Evolutionary conservation across 2,329 filamentous ascomycete species (phyloP).

Genomic region (Trichoderma atroviride): DNA sequence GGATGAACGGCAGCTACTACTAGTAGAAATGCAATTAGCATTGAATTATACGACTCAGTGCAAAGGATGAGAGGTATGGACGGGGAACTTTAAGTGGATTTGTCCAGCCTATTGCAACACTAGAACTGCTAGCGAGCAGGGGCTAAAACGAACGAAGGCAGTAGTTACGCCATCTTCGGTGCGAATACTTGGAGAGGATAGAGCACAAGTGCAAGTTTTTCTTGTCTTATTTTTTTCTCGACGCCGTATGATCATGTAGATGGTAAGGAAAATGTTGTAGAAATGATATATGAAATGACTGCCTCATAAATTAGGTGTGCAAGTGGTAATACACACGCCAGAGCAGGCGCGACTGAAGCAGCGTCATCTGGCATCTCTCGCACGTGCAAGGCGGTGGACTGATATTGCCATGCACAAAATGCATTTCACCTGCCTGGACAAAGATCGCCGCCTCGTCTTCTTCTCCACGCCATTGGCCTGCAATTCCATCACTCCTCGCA

Average conservation of each 20-base stretch:
- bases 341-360: background rate
- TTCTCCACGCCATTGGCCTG: slow-evolving; percentile 6
- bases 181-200: background rate
- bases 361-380: background rate
- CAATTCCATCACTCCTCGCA: slow-evolving; percentile 15
- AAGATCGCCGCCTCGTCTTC: background rate
- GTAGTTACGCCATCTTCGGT: background rate
- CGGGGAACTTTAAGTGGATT: background rate
- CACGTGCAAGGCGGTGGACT: slow-evolving; percentile 22
- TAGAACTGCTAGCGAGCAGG: slow-evolving; percentile 12
- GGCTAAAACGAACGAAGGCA: slow-evolving; percentile 7
- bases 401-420: background rate
- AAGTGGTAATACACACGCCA: background rate
- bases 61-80: background rate
- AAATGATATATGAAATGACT: background rate
- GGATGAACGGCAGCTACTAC: background rate
- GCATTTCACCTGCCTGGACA: background rate
- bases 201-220: background rate
- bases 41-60: slow-evolving; percentile 3
- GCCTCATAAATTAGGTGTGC: background rate
- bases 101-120: slow-evolving; percentile 2
- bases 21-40: background rate
- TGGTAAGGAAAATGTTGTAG: background rate
- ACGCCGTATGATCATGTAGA: background rate
- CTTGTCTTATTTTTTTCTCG: background rate